Conservation (phyloP, 352 stramenopile genomes). For the Phytophthora pinifolia region DNA sequence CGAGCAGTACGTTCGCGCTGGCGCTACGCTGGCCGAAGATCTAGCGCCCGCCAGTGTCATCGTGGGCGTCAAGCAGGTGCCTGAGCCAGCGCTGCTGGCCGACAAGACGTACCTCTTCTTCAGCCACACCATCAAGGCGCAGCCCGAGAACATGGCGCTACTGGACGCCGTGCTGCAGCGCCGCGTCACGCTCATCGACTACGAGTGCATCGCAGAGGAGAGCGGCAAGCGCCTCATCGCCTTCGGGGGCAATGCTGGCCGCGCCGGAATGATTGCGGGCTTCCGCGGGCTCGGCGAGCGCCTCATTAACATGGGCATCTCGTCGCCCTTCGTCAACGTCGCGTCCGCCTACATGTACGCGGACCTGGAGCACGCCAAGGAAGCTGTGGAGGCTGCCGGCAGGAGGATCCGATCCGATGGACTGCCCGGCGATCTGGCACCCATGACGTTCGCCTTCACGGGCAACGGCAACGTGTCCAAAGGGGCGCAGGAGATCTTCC, state of each 20-base stretch:
- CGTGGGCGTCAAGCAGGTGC: constrained; percentile 95
- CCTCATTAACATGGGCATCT: constrained; percentile 92
- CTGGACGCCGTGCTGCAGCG: constrained; percentile 91
- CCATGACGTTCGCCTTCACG: constrained; percentile 93
- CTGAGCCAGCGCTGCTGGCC: constrained; percentile 71
- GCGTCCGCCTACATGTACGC: constrained; percentile 94
- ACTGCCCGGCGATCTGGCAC: constrained; percentile 70
- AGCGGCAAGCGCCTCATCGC: constrained; percentile 89
- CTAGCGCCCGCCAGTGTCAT: constrained; percentile 89
- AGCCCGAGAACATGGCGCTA: constrained; percentile 95
- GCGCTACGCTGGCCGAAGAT: constrained; percentile 90
- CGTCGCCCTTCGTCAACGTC: constrained; percentile 94
- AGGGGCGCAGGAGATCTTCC: constrained; percentile 94
- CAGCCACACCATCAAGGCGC: constrained; percentile 96
- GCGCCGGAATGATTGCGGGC: constrained; percentile 94
- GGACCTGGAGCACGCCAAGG: constrained; percentile 88
- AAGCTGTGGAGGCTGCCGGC: constrained; percentile 80
- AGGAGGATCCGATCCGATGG: constrained; percentile 80
- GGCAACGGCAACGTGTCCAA: constrained; percentile 94
- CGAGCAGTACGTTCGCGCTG: constrained; percentile 89
- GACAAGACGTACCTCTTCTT: constrained; percentile 98
- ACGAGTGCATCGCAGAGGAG: constrained; percentile 94
- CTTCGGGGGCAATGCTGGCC: constrained; percentile 94
- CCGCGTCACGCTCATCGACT: constrained; percentile 95
- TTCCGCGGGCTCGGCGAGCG: constrained; percentile 93